A percentile compares a stretch with the other conserved stretches of the same genome.
Evolutionary conservation across 2,329 filamentous ascomycete species (phyloP).

Genomic region (Penicillium hordei): DNA sequence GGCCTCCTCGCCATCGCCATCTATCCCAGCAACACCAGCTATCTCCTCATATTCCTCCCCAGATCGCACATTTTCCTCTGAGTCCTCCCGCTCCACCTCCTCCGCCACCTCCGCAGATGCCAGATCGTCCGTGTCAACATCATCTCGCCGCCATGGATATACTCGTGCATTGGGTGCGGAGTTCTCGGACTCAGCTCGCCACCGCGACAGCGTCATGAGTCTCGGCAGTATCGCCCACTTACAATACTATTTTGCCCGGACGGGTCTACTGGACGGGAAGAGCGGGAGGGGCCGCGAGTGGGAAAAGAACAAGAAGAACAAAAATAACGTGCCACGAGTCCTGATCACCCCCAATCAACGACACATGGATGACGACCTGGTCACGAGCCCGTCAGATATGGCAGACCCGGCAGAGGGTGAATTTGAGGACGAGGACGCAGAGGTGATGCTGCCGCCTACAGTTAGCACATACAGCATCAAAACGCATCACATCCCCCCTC

Average conservation of each 20-base stretch:
- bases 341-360: slow-evolving; percentile 42
- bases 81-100: slow-evolving; percentile 47
- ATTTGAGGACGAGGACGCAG: slow-evolving; percentile 55
- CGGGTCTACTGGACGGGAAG: slow-evolving; percentile 88
- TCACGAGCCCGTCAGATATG: slow-evolving; percentile 53
- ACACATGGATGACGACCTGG: slow-evolving; percentile 46
- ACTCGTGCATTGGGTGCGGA: slow-evolving; percentile 82
- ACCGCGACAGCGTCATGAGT: slow-evolving; percentile 92
- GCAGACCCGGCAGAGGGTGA: slow-evolving; percentile 49
- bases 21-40: slow-evolving; percentile 43
- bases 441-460: slow-evolving; percentile 89
- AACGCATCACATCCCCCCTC: slow-evolving; percentile 76
- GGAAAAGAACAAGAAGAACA: slow-evolving; percentile 51
- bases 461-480: slow-evolving; percentile 92
- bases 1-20: slow-evolving; percentile 43
- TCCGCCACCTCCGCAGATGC: slow-evolving; percentile 46
- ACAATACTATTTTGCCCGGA: slow-evolving; percentile 97
- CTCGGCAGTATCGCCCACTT: slow-evolving; percentile 94
- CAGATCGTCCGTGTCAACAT: slow-evolving; percentile 44
- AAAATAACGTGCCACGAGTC: slow-evolving; percentile 42
- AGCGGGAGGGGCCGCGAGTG: slow-evolving; percentile 77
- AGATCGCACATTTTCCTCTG: slow-evolving; percentile 47
- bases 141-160: slow-evolving; percentile 69
- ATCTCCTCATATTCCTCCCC: slow-evolving; percentile 47
- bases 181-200: slow-evolving; percentile 86